These are phyloP conservation scores for Rutstroemia sp. DNA, from an alignment of 2,329 filamentous ascomycete species.

Conservation along the genomic window DNA sequence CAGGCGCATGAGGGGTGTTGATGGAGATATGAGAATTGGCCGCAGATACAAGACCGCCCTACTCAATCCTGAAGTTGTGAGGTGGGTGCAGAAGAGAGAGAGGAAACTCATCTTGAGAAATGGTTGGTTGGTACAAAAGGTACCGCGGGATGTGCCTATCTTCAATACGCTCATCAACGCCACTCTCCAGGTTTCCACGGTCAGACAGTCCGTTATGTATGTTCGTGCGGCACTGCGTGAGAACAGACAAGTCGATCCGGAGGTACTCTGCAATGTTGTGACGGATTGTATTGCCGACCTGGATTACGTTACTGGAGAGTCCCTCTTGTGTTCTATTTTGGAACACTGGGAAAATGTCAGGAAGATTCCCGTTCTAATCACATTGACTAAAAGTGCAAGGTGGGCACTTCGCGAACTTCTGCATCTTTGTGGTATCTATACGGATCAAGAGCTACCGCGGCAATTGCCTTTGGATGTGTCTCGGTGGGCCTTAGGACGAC, in stretches of 20 bases:
- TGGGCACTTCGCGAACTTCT: slow-evolving; percentile 19
- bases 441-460: slow-evolving; percentile 4
- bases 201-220: slow-evolving; percentile 18
- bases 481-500: slow-evolving; percentile 11
- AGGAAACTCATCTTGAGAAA: slow-evolving; percentile 16
- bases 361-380: slow-evolving; percentile 1
- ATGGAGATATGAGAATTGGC: slow-evolving; percentile 12
- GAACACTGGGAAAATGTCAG: slow-evolving; percentile 14
- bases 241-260: slow-evolving; percentile 15
- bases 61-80: slow-evolving; percentile 1
- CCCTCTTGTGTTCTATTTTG: slow-evolving; percentile 20
- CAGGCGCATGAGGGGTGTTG: slow-evolving; percentile 22
- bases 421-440: slow-evolving; percentile 20
- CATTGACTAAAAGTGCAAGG: slow-evolving; percentile 14
- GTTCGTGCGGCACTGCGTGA: slow-evolving; percentile 25
- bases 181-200: slow-evolving; percentile 17
- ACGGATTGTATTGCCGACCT: slow-evolving; percentile 15
- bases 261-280: slow-evolving; percentile 18
- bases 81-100: slow-evolving; percentile 20
- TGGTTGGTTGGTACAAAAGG: slow-evolving; percentile 18
- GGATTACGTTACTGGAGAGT: slow-evolving; percentile 19
- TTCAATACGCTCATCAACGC: slow-evolving; percentile 26
- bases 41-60: slow-evolving; percentile 1
- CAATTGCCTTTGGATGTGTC: slow-evolving; percentile 10
- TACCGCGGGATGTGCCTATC: slow-evolving; percentile 18